Conservation (phyloP, 345 rosid genomes). For the Bruguiera parviflora region DNA sequence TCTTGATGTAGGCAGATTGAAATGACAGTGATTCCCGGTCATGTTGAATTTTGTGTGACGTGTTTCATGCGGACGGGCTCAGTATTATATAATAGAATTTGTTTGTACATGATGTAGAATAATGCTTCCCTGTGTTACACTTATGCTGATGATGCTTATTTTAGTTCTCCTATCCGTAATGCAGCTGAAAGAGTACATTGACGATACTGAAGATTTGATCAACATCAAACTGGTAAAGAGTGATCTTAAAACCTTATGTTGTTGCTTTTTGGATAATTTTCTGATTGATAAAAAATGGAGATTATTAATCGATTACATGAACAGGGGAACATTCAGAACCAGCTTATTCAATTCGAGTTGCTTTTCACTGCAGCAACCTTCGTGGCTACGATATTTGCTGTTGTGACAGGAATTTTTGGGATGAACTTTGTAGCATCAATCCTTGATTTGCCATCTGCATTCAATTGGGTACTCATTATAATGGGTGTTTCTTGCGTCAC, state of each 20-base stretch:
- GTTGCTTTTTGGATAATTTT: too few species aligned
- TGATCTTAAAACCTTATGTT: not conserved
- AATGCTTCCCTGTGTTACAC: not conserved
- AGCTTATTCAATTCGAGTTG: conserved; percentile 85
- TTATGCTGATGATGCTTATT: not conserved
- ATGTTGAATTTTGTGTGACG: not conserved
- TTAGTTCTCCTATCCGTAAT: conserved; percentile 20
- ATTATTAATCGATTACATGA: not conserved
- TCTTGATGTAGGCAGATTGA: not conserved
- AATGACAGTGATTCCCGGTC: not conserved
- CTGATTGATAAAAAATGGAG: not conserved
- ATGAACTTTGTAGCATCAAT: conserved; percentile 74
- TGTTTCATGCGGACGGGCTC: not conserved
- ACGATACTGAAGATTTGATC: conserved; percentile 95
- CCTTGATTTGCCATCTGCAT: conserved; percentile 58
- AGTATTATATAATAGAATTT: too few species aligned
- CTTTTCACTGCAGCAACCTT: conserved; percentile 95
- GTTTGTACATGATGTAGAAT: too few species aligned
- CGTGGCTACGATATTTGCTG: conserved; percentile 76
- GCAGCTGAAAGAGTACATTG: conserved; percentile 95
- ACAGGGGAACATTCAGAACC: conserved; percentile 95
- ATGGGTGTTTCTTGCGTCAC: conserved; percentile 55
- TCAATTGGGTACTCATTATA: conserved; percentile 68
- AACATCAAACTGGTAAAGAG: conserved; percentile 78
- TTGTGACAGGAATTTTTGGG: conserved; percentile 81